These are phyloP conservation scores for Chrysoporthe deuterocubensis DNA, from an alignment of 2,329 filamentous ascomycete genomes.

Conservation along the genomic window DNA sequence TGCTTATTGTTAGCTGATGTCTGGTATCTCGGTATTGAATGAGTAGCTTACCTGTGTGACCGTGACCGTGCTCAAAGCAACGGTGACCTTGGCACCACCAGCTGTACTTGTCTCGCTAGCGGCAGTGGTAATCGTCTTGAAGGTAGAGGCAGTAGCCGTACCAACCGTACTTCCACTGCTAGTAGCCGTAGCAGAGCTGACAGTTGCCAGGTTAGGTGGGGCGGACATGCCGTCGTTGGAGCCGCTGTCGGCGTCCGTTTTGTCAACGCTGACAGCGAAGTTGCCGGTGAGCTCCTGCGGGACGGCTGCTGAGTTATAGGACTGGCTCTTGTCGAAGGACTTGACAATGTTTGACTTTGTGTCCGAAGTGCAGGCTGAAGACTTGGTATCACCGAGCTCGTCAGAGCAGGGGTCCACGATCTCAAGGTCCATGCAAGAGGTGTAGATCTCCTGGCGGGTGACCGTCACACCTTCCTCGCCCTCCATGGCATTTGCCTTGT, in stretches of 20 bases:
- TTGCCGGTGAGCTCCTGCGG: slow-evolving; percentile 49
- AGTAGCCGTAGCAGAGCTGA: slow-evolving; percentile 5
- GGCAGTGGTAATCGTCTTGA: slow-evolving; percentile 24
- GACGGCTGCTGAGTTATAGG: slow-evolving; percentile 50
- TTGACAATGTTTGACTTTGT: slow-evolving; percentile 31
- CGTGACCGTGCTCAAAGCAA: slow-evolving; percentile 25
- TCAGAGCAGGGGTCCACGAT: slow-evolving; percentile 37
- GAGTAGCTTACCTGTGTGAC: slow-evolving; percentile 23
- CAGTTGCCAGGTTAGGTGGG: slow-evolving; percentile 21
- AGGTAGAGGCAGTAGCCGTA: slow-evolving; percentile 23
- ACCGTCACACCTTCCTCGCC: slow-evolving; percentile 40
- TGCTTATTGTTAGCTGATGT: slow-evolving; percentile 7
- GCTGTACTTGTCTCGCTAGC: slow-evolving; percentile 1
- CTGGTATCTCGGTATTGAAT: background rate
- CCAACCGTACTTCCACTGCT: background rate
- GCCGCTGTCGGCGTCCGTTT: slow-evolving; percentile 20
- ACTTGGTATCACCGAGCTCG: slow-evolving; percentile 46
- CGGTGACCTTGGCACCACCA: slow-evolving; percentile 9
- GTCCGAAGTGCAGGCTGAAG: slow-evolving; percentile 38
- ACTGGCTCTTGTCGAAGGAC: slow-evolving; percentile 42
- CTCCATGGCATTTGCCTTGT: slow-evolving; percentile 37
- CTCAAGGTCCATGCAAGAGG: slow-evolving; percentile 48
- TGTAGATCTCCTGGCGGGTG: slow-evolving; percentile 44
- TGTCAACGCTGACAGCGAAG: slow-evolving; percentile 48
- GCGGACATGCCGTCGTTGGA: slow-evolving; percentile 28